Conservation (phyloP, 2,329 filamentous ascomycete species). For the Fusarium penzigii region DNA sequence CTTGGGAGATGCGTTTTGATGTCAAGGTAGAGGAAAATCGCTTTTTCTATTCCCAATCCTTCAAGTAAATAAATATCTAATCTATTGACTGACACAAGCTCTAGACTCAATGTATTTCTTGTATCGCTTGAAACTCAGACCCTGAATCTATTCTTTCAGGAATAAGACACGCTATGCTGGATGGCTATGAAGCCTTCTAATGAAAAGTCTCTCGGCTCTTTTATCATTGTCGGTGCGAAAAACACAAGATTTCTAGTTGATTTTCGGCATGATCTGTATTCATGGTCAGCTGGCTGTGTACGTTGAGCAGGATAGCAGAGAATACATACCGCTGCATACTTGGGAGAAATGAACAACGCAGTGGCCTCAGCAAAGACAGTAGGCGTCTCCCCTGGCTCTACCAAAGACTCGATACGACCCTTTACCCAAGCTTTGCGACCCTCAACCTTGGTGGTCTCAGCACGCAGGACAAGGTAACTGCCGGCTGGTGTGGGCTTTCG, state of each 20-base stretch:
- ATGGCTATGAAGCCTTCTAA: conserved; percentile 6
- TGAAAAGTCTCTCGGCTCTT: conserved; percentile 8
- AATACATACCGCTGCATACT: conserved; percentile 69
- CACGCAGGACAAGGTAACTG: conserved; percentile 75
- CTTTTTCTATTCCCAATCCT: background rate
- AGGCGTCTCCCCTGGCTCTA: conserved; percentile 59
- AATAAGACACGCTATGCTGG: conserved; percentile 5
- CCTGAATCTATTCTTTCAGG: background rate
- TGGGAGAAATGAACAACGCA: conserved; percentile 87
- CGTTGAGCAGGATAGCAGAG: background rate
- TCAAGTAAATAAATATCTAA: background rate
- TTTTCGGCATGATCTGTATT: conserved; percentile 35
- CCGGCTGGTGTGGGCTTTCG: conserved; percentile 75
- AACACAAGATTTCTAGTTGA: conserved; percentile 19
- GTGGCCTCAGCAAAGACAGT: conserved; percentile 77
- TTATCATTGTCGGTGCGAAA: conserved; percentile 6
- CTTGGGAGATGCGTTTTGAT: background rate
- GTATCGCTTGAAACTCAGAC: background rate
- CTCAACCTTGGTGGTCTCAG: conserved; percentile 81
- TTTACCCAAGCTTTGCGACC: conserved; percentile 94
- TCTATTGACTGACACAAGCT: background rate
- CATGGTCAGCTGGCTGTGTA: conserved; percentile 1
- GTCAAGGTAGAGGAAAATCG: background rate
- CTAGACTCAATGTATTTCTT: background rate
- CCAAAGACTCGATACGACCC: conserved; percentile 80